Base-by-base conservation (phyloP, 108 stramenopile genomes). In the Nannochloropsis salina region DNA sequence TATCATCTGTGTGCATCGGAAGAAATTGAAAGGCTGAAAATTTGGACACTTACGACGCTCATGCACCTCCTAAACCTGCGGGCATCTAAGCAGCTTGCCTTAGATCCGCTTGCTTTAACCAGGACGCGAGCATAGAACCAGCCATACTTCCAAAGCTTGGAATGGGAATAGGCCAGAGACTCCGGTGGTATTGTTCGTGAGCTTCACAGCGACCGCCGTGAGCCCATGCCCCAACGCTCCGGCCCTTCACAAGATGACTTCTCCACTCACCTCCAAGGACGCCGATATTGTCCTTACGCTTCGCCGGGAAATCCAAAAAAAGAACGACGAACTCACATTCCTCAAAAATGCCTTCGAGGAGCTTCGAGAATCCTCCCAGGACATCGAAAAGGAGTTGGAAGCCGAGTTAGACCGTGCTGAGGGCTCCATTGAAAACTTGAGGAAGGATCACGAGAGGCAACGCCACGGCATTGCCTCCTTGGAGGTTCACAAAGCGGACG, bases 341-440 rank as follows among this genome's bases (percentile, higher is more conserved):
- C 79, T 88, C 8, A 83, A 88, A 80, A 74, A 79, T 20, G 84
- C 84, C 80, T 88, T 88, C 80, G 84, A 88, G 42, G 87, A 88
- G 44, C 84, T 88, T 45, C 87, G 84, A 45, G 84, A 84, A 15
- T 88, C 87, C 9, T 84, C 83, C 84, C 83, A 84, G n/a, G 87
- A 88, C 80, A 79, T 88, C 22, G 87, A 88, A 80, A 80, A 88
- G 45, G 87, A 88, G 80, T 80, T 88, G 18, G 87, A 88, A 84
- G 87, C 84, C n/a, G 87, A 88, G 84, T 80, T 88, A 22, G 84
- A 41, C 41, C 84, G 87, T 6, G 87, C 79, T 88, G 83, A 88
- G 83, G 9, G 31, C 18, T 43, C 83, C 9, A 43, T 43, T 44
- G 43, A 21, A 45, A 42, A 44, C 44, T 44, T 84, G 43, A 44